Percentiles rank a stretch among this genome's conserved stretches.
Conservation (phyloP, 2,329 filamentous ascomycete genomes). For the Hypoxylon sp. region DNA sequence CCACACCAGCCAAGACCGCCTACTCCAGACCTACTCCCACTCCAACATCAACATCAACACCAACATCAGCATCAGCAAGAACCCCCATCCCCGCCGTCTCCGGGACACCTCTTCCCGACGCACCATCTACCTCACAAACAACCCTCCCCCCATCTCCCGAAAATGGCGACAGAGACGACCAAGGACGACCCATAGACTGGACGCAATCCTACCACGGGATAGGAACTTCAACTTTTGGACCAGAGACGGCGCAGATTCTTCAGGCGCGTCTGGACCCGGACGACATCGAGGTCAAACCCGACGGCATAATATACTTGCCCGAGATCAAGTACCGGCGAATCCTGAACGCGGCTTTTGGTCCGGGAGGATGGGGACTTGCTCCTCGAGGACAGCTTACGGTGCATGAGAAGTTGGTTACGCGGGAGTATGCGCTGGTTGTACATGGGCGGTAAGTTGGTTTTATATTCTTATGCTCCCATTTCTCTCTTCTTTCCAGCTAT, state of each 20-base stretch:
- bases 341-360: constrained; percentile 89
- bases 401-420: constrained; percentile 80
- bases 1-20: no score
- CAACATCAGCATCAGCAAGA: constrained; percentile 16
- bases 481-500: no score
- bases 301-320: constrained; percentile 94
- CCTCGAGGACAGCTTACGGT: constrained; percentile 87
- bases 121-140: constrained; percentile 6
- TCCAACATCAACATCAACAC: neutral
- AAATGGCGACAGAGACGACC: constrained; percentile 1
- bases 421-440: constrained; percentile 91
- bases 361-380: constrained; percentile 93
- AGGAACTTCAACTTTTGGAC: constrained; percentile 72
- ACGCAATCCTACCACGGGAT: constrained; percentile 84
- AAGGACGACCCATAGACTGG: constrained; percentile 70
- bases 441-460: constrained; percentile 76
- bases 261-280: constrained; percentile 71
- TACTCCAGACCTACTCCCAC: constrained; percentile 10
- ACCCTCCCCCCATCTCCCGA: neutral
- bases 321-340: constrained; percentile 98
- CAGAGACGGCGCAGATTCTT: constrained; percentile 74
- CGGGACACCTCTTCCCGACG: constrained; percentile 44
- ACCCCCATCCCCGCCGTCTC: constrained; percentile 43
- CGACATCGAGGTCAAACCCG: constrained; percentile 96
- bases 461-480: no score